Evolutionary conservation across 768 basidiomycete genomes (phyloP).

Genomic region (Mrakia blollopis): DNA sequence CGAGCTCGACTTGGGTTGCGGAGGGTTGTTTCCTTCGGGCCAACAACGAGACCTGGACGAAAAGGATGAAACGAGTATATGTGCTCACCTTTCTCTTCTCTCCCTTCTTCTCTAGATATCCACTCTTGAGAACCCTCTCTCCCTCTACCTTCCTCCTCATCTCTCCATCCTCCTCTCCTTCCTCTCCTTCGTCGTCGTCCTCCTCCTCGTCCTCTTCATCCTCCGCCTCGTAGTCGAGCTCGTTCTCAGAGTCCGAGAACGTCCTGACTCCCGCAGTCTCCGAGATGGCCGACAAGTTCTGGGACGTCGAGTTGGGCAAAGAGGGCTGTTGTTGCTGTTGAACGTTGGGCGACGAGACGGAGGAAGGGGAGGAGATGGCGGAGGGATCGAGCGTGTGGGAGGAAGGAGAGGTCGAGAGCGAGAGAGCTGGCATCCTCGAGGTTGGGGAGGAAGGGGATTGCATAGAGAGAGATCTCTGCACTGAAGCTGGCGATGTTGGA

Average conservation of each 20-base stretch:
- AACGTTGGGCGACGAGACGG: neutral
- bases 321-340: neutral
- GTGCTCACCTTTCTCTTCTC: constrained; percentile 81
- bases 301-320: neutral
- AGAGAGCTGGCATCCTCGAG: neutral
- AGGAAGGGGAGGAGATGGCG: constrained; percentile 5
- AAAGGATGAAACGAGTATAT: too few species aligned
- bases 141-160: constrained; percentile 44
- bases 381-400: neutral
- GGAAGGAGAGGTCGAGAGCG: neutral
- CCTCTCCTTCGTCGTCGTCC: constrained; percentile 44
- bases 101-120: constrained; percentile 97
- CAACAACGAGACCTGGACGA: too few species aligned
- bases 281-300: constrained; percentile 10
- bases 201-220: constrained; percentile 60
- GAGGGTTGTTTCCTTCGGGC: too few species aligned
- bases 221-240: constrained; percentile 16
- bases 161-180: constrained; percentile 37
- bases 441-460: neutral
- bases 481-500: neutral
- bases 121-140: constrained; percentile 69
- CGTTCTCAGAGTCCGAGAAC: constrained; percentile 26
- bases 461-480: neutral
- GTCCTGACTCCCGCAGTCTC: neutral
- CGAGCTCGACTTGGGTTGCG: too few species aligned